These are phyloP conservation scores for Candida railenensis DNA, from an alignment of 805 yeast genomes.

Conservation along the genomic window DNA sequence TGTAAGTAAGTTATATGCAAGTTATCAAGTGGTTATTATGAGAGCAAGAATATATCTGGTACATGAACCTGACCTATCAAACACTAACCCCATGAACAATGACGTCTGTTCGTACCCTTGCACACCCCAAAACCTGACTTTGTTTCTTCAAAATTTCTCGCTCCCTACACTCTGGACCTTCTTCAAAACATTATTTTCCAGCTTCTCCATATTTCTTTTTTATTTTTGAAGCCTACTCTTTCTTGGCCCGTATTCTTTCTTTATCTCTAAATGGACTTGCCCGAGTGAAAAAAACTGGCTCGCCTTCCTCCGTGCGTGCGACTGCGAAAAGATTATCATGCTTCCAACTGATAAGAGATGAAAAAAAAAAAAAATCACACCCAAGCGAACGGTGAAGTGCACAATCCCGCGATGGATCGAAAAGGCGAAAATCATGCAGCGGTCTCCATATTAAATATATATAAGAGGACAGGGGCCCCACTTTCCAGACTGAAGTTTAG, in stretches of 20 bases:
- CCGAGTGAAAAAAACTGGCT: background rate
- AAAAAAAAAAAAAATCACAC: too few species aligned
- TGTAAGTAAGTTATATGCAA: too few species aligned
- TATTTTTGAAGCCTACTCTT: background rate
- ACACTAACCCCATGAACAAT: too few species aligned
- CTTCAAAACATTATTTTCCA: background rate
- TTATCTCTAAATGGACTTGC: background rate
- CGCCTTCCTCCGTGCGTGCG: background rate
- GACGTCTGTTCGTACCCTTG: too few species aligned
- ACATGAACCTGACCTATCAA: too few species aligned
- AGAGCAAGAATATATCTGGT: too few species aligned
- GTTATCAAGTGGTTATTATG: too few species aligned
- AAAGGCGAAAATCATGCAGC: background rate
- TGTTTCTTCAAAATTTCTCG: too few species aligned
- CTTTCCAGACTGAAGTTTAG: background rate
- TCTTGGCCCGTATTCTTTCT: background rate
- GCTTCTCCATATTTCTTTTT: background rate
- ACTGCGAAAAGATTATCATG: background rate
- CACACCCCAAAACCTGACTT: too few species aligned
- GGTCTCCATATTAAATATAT: background rate
- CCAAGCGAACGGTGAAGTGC: background rate
- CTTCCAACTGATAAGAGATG: background rate
- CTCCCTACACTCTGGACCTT: too few species aligned
- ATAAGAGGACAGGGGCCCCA: background rate
- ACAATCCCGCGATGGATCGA: background rate